Conservation (phyloP, 2,329 filamentous ascomycete species). For the Calonectria pseudoturangicola region DNA sequence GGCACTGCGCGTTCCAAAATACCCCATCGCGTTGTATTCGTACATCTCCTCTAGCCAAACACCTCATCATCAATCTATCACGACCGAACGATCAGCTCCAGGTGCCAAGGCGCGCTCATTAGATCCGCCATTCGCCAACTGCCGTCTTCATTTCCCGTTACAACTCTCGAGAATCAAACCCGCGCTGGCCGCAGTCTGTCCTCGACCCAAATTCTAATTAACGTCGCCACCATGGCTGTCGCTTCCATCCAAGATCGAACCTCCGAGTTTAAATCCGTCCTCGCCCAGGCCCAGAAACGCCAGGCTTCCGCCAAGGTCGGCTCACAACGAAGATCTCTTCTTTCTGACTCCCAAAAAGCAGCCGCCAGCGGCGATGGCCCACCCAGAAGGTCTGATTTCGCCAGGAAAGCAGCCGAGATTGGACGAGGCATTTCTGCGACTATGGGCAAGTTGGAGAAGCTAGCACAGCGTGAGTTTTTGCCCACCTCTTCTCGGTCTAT, state of each 20-base stretch:
- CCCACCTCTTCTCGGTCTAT: not conserved
- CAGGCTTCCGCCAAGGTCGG: constrained; percentile 85
- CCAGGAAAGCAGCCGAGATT: constrained; percentile 91
- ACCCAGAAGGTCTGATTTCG: constrained; percentile 90
- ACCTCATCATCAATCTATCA: not conserved
- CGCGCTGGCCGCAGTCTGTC: constrained; percentile 61
- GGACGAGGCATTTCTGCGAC: constrained; percentile 93
- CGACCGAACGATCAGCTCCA: constrained; percentile 7
- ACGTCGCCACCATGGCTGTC: constrained; percentile 72
- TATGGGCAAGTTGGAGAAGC: constrained; percentile 94
- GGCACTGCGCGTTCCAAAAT: constrained; percentile 13
- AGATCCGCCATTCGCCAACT: constrained; percentile 10
- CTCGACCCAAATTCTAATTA: constrained; percentile 45
- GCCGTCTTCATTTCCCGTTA: constrained; percentile 21
- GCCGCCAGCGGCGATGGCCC: constrained; percentile 73
- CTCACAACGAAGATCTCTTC: constrained; percentile 86
- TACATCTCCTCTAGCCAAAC: constrained; percentile 8
- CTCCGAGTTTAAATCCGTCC: constrained; percentile 93
- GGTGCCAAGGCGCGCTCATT: constrained; percentile 15
- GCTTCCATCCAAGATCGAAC: constrained; percentile 96
- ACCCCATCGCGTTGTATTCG: constrained; percentile 32
- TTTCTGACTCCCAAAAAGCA: constrained; percentile 83
- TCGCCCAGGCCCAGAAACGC: constrained; percentile 88
- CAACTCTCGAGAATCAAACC: constrained; percentile 50
- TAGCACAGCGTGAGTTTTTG: constrained; percentile 82